Conservation (phyloP, 345 rosid genomes). For the Ceriops decandra region DNA sequence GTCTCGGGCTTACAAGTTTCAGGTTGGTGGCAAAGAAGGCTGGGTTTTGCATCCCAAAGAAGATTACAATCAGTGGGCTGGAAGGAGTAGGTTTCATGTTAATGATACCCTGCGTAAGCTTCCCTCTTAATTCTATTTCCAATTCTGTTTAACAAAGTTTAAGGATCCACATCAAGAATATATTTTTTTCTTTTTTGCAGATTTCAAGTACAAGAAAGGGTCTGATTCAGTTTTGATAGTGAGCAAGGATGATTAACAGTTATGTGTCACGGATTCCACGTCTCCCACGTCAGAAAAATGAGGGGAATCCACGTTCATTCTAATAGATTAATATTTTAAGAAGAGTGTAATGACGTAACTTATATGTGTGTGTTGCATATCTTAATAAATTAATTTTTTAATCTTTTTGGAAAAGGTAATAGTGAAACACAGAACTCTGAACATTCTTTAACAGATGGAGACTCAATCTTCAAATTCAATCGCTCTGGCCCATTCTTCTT, state of each 20-base stretch:
- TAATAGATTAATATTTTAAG: too few species aligned
- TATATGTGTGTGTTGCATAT: too few species aligned
- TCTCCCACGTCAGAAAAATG: too few species aligned
- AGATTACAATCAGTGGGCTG: constrained; percentile 73
- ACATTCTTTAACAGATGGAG: constrained; percentile 47
- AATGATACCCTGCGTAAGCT: constrained; percentile 72
- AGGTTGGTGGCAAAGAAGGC: constrained; percentile 75
- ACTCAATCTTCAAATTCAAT: constrained; percentile 50
- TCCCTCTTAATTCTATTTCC: background rate
- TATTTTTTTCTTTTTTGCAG: constrained; percentile 22
- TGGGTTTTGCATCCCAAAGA: constrained; percentile 71
- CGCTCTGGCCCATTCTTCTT: constrained; percentile 82
- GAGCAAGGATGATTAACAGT: constrained; percentile 42
- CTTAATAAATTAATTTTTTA: too few species aligned
- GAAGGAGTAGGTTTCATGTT: constrained; percentile 73
- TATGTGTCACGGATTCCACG: too few species aligned
- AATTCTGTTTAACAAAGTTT: too few species aligned
- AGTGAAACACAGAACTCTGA: constrained; percentile 53
- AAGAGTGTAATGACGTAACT: too few species aligned
- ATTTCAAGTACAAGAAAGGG: constrained; percentile 72
- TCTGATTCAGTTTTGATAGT: constrained; percentile 70
- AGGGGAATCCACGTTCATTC: too few species aligned
- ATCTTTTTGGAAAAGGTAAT: too few species aligned
- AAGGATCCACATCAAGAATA: too few species aligned
- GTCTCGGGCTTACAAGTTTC: constrained; percentile 42